Percentiles rank a stretch among this genome's conserved stretches.
Evolutionary conservation across 495 filamentous ascomycete genomes (phyloP).

Genomic region (Parmelia sp.): DNA sequence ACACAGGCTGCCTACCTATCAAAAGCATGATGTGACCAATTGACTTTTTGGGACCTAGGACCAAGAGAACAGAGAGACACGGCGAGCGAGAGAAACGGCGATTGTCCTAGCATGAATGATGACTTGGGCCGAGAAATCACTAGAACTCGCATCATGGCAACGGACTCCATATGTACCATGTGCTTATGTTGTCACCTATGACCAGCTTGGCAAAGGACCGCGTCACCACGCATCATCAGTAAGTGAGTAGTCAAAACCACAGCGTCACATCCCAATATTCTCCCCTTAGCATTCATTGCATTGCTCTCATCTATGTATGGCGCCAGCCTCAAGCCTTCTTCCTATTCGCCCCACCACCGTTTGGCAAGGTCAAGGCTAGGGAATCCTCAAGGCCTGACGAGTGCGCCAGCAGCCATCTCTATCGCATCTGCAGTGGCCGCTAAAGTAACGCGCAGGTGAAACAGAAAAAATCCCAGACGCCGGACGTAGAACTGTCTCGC

Average conservation of each 20-base stretch:
- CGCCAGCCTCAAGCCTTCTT: neutral
- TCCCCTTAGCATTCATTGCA: conserved; percentile 5
- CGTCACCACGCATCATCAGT: no score
- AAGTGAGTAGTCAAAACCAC: no score
- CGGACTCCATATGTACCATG: no score
- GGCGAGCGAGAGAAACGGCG: no score
- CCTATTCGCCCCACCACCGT: neutral
- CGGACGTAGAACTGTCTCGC: neutral
- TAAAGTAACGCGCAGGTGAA: neutral
- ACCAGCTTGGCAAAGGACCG: no score
- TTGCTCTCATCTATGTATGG: neutral
- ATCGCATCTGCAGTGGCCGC: neutral
- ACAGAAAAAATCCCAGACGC: neutral
- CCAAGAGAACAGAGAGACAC: no score
- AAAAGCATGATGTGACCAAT: neutral
- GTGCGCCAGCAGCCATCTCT: neutral
- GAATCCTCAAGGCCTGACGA: neutral
- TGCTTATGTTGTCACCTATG: no score
- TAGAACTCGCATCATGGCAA: no score
- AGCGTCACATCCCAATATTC: no score
- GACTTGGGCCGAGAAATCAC: no score
- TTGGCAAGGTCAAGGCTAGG: neutral
- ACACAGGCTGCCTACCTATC: neutral
- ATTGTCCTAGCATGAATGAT: no score
- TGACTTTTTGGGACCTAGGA: no score